A percentile compares a stretch with the other conserved stretches of the same genome.
Evolutionary conservation across 805 yeast genomes (phyloP).

Genomic region (Zygosaccharomyces gambellarensis): DNA sequence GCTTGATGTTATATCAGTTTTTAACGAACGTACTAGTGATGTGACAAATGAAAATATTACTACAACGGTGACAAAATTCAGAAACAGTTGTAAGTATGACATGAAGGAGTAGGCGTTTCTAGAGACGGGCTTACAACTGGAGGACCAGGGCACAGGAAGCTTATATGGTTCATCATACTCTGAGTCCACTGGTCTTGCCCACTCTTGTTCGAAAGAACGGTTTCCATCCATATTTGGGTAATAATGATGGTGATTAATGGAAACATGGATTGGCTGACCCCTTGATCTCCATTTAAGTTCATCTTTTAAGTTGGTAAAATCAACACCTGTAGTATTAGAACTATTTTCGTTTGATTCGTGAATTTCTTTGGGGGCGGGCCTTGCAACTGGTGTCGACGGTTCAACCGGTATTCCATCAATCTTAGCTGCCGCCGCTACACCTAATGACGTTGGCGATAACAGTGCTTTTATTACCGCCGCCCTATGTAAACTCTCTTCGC

Average conservation of each 20-base stretch:
- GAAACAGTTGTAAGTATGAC: conserved; percentile 54
- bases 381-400: background rate
- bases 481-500: conserved; percentile 8
- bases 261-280: conserved; percentile 23
- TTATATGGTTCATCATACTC: conserved; percentile 28
- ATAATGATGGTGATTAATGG: conserved; percentile 29
- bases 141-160: conserved; percentile 60
- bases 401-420: conserved; percentile 14
- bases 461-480: conserved; percentile 21
- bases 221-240: conserved; percentile 11
- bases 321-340: background rate
- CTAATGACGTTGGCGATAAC: conserved; percentile 29
- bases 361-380: background rate
- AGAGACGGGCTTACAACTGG: conserved; percentile 46
- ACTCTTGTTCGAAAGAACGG: conserved; percentile 18
- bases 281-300: conserved; percentile 17
- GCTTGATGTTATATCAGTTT: conserved; percentile 49
- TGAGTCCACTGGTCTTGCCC: background rate
- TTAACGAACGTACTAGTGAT: conserved; percentile 44
- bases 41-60: conserved; percentile 43
- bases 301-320: conserved; percentile 10
- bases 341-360: background rate
- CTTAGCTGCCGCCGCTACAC: conserved; percentile 29
- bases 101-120: conserved; percentile 52
- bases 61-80: conserved; percentile 46